These are phyloP conservation scores for Neofusicoccum ribis DNA, from an alignment of 2,329 filamentous ascomycete genomes.

Conservation along the genomic window DNA sequence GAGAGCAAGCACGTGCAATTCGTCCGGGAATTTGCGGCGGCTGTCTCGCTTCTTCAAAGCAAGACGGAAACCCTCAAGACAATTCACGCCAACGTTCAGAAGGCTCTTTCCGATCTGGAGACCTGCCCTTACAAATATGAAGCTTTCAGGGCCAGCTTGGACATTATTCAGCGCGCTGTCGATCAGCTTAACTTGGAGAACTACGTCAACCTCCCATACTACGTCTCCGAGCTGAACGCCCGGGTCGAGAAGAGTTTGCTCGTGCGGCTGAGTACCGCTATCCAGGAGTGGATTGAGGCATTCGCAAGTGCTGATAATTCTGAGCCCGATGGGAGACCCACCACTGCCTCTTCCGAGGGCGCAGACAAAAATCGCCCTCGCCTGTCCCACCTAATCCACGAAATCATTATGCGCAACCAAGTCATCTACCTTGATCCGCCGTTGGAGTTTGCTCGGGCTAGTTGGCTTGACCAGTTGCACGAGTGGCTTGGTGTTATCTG, in stretches of 20 bases:
- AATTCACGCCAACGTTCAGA: constrained; percentile 80
- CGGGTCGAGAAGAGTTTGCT: constrained; percentile 81
- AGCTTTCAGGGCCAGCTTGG: constrained; percentile 78
- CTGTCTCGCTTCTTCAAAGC: constrained; percentile 82
- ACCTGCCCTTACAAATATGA: constrained; percentile 78
- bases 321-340: constrained; percentile 52
- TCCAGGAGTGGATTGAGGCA: constrained; percentile 81
- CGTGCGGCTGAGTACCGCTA: constrained; percentile 78
- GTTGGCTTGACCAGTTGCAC: constrained; percentile 90
- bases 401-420: constrained; percentile 97
- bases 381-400: constrained; percentile 76
- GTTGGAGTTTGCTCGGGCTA: constrained; percentile 84
- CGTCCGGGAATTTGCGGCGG: constrained; percentile 85
- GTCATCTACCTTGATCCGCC: constrained; percentile 96
- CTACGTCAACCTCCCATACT: constrained; percentile 87
- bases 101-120: constrained; percentile 78
- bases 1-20: constrained; percentile 97
- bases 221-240: constrained; percentile 84
- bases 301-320: constrained; percentile 60
- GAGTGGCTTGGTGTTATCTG: constrained; percentile 92
- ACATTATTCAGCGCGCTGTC: constrained; percentile 85
- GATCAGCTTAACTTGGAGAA: constrained; percentile 96
- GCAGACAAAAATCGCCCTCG: constrained; percentile 50
- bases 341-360: constrained; percentile 39
- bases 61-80: constrained; percentile 79